Percentiles rank a stretch among this genome's conserved stretches.
Conservation (phyloP, 331 rosid species). For the Ulmus americana region DNA sequence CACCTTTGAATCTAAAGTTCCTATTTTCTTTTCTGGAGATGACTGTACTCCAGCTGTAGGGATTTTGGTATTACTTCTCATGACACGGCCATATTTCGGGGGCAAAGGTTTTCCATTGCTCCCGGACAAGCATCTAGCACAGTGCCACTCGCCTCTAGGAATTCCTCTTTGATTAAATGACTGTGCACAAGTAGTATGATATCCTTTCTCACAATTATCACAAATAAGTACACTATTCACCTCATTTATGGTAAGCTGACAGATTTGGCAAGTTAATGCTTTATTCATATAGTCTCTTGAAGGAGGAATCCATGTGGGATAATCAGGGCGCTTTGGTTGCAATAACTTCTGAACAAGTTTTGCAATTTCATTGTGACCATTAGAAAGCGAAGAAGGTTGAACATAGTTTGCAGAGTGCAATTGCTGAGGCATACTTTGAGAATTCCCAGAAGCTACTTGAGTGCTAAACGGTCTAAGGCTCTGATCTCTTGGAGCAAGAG, state of each 20-base stretch:
- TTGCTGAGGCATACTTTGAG: slow-evolving; percentile 42
- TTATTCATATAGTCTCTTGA: slow-evolving; percentile 96
- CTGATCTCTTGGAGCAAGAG: slow-evolving; percentile 47
- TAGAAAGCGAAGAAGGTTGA: slow-evolving; percentile 53
- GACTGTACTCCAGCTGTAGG: slow-evolving; percentile 42
- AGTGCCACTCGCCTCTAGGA: slow-evolving; percentile 93
- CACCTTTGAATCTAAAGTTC: slow-evolving; percentile 41
- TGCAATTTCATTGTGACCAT: slow-evolving; percentile 66
- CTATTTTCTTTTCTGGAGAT: slow-evolving; percentile 53
- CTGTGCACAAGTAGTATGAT: slow-evolving; percentile 69
- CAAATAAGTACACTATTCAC: slow-evolving; percentile 79
- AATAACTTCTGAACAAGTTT: slow-evolving; percentile 68
- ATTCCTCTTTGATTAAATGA: slow-evolving; percentile 63
- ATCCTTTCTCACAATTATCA: slow-evolving; percentile 93
- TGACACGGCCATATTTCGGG: slow-evolving; percentile 92
- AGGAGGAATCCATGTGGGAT: slow-evolving; percentile 91
- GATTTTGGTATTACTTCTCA: slow-evolving; percentile 67
- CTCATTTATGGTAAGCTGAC: slow-evolving; percentile 66
- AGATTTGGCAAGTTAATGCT: slow-evolving; percentile 69
- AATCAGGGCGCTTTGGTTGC: slow-evolving; percentile 67
- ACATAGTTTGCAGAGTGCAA: slow-evolving; percentile 44
- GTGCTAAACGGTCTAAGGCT: slow-evolving; percentile 58
- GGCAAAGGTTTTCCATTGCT: slow-evolving; percentile 91
- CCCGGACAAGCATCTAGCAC: slow-evolving; percentile 61
- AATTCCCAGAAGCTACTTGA: slow-evolving; percentile 60